Percentiles rank a stretch among this genome's conserved stretches.
phyloP scores from a whole-genome alignment of 2,329 filamentous ascomycete species.

The Cucurbitaria berberidis region DNA sequence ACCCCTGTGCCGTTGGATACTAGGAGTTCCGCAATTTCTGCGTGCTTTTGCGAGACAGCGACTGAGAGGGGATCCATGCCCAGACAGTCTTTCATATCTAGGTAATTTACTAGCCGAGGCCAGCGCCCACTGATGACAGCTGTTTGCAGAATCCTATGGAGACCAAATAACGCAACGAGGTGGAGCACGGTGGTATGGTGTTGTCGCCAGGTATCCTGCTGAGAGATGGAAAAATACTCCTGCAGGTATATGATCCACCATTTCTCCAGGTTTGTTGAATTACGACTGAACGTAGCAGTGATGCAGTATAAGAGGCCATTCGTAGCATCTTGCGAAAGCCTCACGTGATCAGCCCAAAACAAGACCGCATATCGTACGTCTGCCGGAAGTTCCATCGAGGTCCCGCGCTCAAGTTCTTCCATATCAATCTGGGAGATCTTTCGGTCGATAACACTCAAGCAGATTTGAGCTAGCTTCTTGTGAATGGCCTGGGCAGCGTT shows the following conservation, averaged over 20 bases:
- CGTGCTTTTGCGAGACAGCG: not conserved
- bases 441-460: not conserved
- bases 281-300: not conserved
- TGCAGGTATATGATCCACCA: not conserved
- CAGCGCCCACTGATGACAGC: not conserved
- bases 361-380: not conserved
- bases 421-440: not conserved
- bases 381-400: not conserved
- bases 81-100: not conserved
- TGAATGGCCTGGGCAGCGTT: not conserved
- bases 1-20: not conserved
- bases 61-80: not conserved
- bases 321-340: not conserved
- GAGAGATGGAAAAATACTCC: not conserved
- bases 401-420: not conserved
- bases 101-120: not conserved
- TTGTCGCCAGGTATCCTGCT: not conserved
- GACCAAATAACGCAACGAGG: not conserved
- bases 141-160: not conserved
- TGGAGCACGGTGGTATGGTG: not conserved
- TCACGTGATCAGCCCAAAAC: not conserved
- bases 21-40: not conserved
- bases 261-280: not conserved
- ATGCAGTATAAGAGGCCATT: not conserved
- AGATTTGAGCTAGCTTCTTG: not conserved